Conservation (phyloP, 345 rosid genomes). For the Erysimum cheiranthoides region DNA sequence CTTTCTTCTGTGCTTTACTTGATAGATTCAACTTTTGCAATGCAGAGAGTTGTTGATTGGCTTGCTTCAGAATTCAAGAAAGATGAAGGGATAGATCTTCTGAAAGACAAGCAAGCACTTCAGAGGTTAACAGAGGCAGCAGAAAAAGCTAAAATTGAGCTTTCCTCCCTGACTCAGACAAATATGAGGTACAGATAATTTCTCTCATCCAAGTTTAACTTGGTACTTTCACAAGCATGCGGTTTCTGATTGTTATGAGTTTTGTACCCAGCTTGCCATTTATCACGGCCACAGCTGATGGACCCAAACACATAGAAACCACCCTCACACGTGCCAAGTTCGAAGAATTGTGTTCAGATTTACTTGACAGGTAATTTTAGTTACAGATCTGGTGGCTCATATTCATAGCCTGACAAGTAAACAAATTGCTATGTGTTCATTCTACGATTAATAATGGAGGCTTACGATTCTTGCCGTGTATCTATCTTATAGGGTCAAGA, state of each 20-base stretch:
- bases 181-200: slow-evolving; percentile 64
- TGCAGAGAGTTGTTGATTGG: slow-evolving; percentile 98
- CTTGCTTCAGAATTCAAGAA: slow-evolving; percentile 77
- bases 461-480: not conserved
- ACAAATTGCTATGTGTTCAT: not conserved
- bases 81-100: slow-evolving; percentile 92
- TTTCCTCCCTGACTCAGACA: slow-evolving; percentile 88
- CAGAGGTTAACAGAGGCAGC: slow-evolving; percentile 95
- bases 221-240: not conserved
- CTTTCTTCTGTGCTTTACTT: not conserved
- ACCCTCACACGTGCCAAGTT: slow-evolving; percentile 92
- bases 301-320: slow-evolving; percentile 95
- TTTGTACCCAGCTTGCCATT: slow-evolving; percentile 77
- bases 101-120: slow-evolving; percentile 98
- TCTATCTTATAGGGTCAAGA: slow-evolving; percentile 62
- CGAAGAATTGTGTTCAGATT: slow-evolving; percentile 88
- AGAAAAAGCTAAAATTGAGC: slow-evolving; percentile 97
- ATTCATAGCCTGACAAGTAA: not conserved
- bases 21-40: not conserved
- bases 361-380: slow-evolving; percentile 77
- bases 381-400: not conserved
- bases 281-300: slow-evolving; percentile 98
- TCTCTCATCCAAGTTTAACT: not conserved
- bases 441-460: not conserved
- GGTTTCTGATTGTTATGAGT: not conserved